Base-by-base conservation (phyloP, 129 eudicot species). In the Rutidosis leptorrhynchoides region DNA sequence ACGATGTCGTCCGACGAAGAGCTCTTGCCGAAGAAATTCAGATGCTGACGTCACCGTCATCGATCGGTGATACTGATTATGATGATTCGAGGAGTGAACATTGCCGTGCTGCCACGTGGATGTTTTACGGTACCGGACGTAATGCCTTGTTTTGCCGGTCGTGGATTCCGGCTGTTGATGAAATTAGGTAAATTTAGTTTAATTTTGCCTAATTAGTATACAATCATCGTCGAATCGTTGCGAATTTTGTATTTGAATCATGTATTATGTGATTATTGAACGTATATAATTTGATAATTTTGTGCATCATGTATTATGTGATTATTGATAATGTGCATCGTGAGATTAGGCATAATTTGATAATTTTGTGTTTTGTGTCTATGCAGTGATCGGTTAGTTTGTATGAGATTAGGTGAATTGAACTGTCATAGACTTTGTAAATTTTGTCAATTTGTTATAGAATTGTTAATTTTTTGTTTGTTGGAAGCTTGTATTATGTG, bases 81-180 rank as follows among this genome's bases (percentile, higher is more conserved):
- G 77, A 67, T 3, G 87, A 68, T 6, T 66, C 46, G 46, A 40
- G 62, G 73, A 55, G 30, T 48, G 37, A 69, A 67, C 37, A 28
- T 33, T 83, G 88, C 69, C 70, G 53, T 76, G 79, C 79, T 62
- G 62, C 62, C 52, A 82, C 95, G 58, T 86, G 71, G 65, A 43
- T 89, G 67, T 89, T 94, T 22, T 82, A 54, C 21, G 99, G 97
- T 11, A 66, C 67, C 4, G 60, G 83, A 27, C 71, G 86, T 12
- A 93, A 93, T 74, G 92, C 97, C 4, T 80, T 93, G 75, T 93
- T 93, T 78, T 89, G 95, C 80, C 92, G 97, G 53, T 86, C 96
- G 17, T 93, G 99, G 99, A 35, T 84, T 11, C 99, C 99, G 54
- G 83, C 74, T 26, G 26, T 55, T 58, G 86, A 55, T 72, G 79